A percentile compares a stretch with the other conserved stretches of the same genome.
These are phyloP conservation scores for Botryotinia globosa DNA, from an alignment of 2,329 filamentous ascomycete genomes.

Conservation along the genomic window DNA sequence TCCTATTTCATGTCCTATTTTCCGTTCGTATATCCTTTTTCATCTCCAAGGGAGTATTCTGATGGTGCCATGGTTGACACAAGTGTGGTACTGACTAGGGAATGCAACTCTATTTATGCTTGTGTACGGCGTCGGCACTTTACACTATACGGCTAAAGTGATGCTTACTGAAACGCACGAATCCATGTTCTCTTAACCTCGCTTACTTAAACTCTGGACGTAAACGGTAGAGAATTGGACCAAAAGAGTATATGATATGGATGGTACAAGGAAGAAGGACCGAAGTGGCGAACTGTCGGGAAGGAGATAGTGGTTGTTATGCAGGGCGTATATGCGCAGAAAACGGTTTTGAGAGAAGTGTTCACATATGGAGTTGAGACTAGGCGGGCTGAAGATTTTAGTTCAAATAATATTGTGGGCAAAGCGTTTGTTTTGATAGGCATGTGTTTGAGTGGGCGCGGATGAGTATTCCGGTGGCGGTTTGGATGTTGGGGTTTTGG, in stretches of 20 bases:
- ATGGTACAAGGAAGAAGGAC: not conserved
- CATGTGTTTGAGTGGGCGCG: not conserved
- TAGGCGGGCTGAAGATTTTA: no score
- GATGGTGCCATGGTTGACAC: not conserved
- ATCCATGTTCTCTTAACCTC: not conserved
- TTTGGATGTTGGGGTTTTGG: not conserved
- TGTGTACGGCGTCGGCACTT: conserved; percentile 1
- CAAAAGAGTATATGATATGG: not conserved
- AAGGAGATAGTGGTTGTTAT: not conserved
- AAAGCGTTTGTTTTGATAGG: not conserved
- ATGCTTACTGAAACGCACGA: not conserved
- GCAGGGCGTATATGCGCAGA: not conserved
- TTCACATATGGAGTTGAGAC: not conserved
- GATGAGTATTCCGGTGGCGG: not conserved
- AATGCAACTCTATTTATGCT: conserved; percentile 6
- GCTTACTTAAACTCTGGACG: not conserved
- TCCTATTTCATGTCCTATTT: not conserved
- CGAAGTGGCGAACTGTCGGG: not conserved
- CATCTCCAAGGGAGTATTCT: not conserved
- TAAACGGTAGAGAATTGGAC: not conserved
- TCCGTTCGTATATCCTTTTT: not conserved
- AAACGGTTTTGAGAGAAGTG: not conserved
- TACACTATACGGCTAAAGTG: not conserved
- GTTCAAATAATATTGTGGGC: not conserved
- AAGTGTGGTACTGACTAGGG: not conserved